Evolutionary conservation across 495 filamentous ascomycete genomes (phyloP), one percentile per base, ranked within the genome.

Genomic region (Bryoglossum gracile): DNA sequence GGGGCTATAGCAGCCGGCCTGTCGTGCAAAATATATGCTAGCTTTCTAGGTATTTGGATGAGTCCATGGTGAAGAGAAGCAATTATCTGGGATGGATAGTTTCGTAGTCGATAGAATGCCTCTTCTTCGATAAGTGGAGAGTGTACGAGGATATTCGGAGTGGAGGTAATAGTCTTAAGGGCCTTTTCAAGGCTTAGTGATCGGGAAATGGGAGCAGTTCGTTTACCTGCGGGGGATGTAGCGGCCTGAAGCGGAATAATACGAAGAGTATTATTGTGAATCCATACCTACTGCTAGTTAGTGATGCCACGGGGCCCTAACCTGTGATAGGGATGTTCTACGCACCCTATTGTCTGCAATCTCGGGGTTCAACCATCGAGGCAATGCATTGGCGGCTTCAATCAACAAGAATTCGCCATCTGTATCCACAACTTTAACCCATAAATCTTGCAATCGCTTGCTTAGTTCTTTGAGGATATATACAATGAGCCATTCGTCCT

Each of bases 401-500:
- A 95, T 83, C 39, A 97, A 78, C 26, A 98, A 75, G 57, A 98
- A 98, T 59, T 98, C 87, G 50, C 92, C 92, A 68, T 97, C 94
- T 19, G 80, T 81, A 63, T 98, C 92, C 52, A 73, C 78, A 4
- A 94, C 76, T 39, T 82, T 77, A 33, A 89, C 74, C 92, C 91
- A 97, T 6, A 90, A 68, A 46, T 86, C 75, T 43, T 76, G 71
- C 53, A 85, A 87, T 46, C 77, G 65, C 56, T 72, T 83, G 59
- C 81, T 90, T 49, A 96, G 65, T 58, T 89, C 83, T 28, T 85
- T 80, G n/a, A 98, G 75, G 9, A 97, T 64, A 64, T 90, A 95
- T 21, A 96, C 89, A 43, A 96, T 81, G 2, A 96, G 76, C 92
- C 92, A 98, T 69, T 97, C 94, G 60, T 98, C 92, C 58, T 95